A percentile compares a stretch with the other conserved stretches of the same genome.
Evolutionary conservation across 768 basidiomycete genomes (phyloP).

Genomic region (Galerina sulciceps): DNA sequence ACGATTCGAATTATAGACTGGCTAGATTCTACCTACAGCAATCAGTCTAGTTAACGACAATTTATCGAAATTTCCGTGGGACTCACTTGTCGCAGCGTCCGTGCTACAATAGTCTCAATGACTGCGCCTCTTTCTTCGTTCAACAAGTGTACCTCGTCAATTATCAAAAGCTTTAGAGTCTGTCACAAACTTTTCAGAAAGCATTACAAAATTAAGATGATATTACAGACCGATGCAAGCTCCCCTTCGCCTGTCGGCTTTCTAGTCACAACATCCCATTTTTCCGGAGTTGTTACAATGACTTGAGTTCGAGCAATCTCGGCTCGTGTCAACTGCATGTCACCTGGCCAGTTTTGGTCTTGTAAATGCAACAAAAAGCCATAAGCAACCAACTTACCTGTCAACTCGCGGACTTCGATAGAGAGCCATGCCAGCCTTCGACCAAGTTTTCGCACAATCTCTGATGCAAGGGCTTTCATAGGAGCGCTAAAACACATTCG

Average conservation of each 20-base stretch:
- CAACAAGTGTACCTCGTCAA: slow-evolving; percentile 95
- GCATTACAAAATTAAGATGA: background rate
- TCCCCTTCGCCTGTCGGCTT: slow-evolving; percentile 98
- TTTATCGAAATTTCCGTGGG: background rate
- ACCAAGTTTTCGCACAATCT: slow-evolving; percentile 92
- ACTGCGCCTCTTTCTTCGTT: slow-evolving; percentile 99
- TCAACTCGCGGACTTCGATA: slow-evolving; percentile 88
- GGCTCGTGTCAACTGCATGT: slow-evolving; percentile 95
- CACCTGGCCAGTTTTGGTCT: slow-evolving; percentile 51
- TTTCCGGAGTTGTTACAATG: slow-evolving; percentile 98
- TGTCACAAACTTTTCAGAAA: slow-evolving; percentile 29
- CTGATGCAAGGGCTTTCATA: slow-evolving; percentile 97
- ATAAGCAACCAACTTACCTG: slow-evolving; percentile 50
- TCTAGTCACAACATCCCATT: slow-evolving; percentile 99
- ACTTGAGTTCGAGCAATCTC: slow-evolving; percentile 97
- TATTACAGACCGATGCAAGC: slow-evolving; percentile 76
- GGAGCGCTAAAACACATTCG: slow-evolving; percentile 68
- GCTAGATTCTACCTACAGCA: slow-evolving; percentile 84
- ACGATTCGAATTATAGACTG: slow-evolving; percentile 97
- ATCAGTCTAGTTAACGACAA: background rate
- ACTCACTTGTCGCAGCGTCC: slow-evolving; percentile 84
- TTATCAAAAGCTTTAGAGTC: slow-evolving; percentile 93
- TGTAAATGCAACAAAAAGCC: background rate
- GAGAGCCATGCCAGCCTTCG: slow-evolving; percentile 89
- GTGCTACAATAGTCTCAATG: slow-evolving; percentile 96